phyloP scores from a whole-genome alignment of 108 stramenopile species.

The Mediolabrus comicus region DNA sequence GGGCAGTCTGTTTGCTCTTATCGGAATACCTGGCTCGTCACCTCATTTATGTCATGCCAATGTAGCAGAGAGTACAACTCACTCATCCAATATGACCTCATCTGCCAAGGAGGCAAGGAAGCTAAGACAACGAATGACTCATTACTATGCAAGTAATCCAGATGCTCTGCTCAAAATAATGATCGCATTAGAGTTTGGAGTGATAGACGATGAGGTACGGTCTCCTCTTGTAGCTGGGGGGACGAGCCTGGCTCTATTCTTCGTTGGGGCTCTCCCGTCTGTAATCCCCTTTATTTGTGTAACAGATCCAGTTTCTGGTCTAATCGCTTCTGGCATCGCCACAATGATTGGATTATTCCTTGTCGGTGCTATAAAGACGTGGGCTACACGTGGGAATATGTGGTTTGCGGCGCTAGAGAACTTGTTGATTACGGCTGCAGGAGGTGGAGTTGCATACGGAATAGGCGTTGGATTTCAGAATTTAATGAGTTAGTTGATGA shows the following conservation, averaged over 20 bases:
- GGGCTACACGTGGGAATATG: constrained; percentile 67
- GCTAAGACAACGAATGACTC: constrained; percentile 37
- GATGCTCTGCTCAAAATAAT: constrained; percentile 72
- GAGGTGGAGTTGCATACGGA: constrained; percentile 67
- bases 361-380: constrained; percentile 73
- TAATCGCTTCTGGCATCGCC: constrained; percentile 50
- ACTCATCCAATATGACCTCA: background rate
- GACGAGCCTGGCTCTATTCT: constrained; percentile 53
- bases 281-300: constrained; percentile 63
- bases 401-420: constrained; percentile 67
- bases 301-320: constrained; percentile 35
- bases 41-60: constrained; percentile 3
- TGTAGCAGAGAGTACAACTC: background rate
- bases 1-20: constrained; percentile 42
- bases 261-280: constrained; percentile 63
- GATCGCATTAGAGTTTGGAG: constrained; percentile 77
- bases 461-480: constrained; percentile 60
- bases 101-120: constrained; percentile 28
- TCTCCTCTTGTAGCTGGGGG: constrained; percentile 58
- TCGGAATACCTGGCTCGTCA: constrained; percentile 53
- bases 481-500: constrained; percentile 31
- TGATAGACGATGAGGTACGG: constrained; percentile 67
- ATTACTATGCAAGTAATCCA: constrained; percentile 56
- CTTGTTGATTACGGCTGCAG: constrained; percentile 64
- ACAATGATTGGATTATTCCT: constrained; percentile 46